Evolutionary conservation across 2,329 filamentous ascomycete genomes (phyloP).

Genomic region (Ascochyta viciae-villosae): DNA sequence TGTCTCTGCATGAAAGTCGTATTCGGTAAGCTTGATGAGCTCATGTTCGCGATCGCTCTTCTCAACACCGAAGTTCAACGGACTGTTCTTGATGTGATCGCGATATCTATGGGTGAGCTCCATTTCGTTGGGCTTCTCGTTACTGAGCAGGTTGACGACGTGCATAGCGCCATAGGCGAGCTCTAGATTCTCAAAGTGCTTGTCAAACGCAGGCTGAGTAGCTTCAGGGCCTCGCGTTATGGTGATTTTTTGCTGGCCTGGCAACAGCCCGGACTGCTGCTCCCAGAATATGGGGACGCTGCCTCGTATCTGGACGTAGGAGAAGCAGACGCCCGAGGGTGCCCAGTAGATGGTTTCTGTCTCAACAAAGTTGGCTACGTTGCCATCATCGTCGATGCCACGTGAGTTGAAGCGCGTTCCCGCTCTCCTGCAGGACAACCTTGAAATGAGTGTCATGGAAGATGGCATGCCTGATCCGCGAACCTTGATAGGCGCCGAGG

Average conservation of each 20-base stretch:
- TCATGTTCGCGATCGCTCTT: slow-evolving; percentile 69
- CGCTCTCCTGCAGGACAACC: slow-evolving; percentile 87
- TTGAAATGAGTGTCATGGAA: slow-evolving; percentile 86
- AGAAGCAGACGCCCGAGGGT: slow-evolving; percentile 79
- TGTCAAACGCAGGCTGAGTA: slow-evolving; percentile 92
- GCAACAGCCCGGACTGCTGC: slow-evolving; percentile 84
- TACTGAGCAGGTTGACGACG: slow-evolving; percentile 92
- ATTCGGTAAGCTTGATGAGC: slow-evolving; percentile 82
- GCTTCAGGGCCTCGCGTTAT: slow-evolving; percentile 89
- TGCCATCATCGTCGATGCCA: slow-evolving; percentile 95
- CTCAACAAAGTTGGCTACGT: slow-evolving; percentile 99
- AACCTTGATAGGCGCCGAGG: slow-evolving; percentile 72
- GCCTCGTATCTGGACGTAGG: slow-evolving; percentile 90
- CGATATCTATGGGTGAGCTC: slow-evolving; percentile 83
- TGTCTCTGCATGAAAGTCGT: slow-evolving; percentile 96
- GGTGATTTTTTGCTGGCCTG: slow-evolving; percentile 92
- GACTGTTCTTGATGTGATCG: slow-evolving; percentile 76
- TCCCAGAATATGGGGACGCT: slow-evolving; percentile 98
- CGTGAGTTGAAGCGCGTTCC: slow-evolving; percentile 97
- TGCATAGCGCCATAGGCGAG: slow-evolving; percentile 88
- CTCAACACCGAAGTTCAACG: slow-evolving; percentile 68
- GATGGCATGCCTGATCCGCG: slow-evolving; percentile 77
- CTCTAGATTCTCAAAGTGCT: slow-evolving; percentile 89
- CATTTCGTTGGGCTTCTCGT: slow-evolving; percentile 82
- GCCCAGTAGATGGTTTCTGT: slow-evolving; percentile 93